Conservation (phyloP, 2,329 filamentous ascomycete genomes). For the Corniculantispora saksenae region DNA sequence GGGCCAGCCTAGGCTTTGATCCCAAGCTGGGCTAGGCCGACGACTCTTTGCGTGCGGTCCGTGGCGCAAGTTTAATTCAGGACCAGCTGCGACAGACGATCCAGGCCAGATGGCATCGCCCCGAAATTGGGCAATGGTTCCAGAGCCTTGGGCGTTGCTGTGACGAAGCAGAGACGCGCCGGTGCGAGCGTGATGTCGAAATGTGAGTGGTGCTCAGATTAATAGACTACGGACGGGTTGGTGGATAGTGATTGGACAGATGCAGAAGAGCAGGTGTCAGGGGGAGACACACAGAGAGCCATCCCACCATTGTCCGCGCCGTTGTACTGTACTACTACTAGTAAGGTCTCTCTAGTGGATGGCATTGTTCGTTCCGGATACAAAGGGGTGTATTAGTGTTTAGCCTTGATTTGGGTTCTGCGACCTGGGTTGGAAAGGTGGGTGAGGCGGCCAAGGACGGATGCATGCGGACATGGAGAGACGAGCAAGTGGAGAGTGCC, state of each 20-base stretch:
- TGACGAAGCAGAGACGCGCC: not conserved
- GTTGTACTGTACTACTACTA: no score
- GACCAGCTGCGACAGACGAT: not conserved
- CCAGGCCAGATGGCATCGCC: not conserved
- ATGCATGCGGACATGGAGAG: not conserved
- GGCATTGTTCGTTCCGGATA: not conserved
- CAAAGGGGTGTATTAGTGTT: not conserved
- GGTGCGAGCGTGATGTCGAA: not conserved
- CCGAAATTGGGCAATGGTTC: not conserved
- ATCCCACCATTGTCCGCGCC: no score
- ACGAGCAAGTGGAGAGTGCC: no score
- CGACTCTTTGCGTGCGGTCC: not conserved
- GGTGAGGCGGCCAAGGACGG: not conserved
- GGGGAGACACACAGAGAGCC: not conserved
- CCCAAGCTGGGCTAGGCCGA: not conserved
- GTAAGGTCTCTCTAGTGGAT: not conserved
- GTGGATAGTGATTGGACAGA: not conserved
- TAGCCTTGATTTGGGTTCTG: not conserved
- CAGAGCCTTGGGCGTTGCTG: not conserved
- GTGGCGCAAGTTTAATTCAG: not conserved
- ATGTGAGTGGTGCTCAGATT: slow-evolving; percentile 6
- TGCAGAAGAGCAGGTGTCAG: not conserved
- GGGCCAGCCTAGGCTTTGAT: not conserved
- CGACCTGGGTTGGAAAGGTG: not conserved
- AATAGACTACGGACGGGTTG: not conserved